Evolutionary conservation across 148 eudicot genomes (phyloP).

Genomic region (Arbutus unedo): DNA sequence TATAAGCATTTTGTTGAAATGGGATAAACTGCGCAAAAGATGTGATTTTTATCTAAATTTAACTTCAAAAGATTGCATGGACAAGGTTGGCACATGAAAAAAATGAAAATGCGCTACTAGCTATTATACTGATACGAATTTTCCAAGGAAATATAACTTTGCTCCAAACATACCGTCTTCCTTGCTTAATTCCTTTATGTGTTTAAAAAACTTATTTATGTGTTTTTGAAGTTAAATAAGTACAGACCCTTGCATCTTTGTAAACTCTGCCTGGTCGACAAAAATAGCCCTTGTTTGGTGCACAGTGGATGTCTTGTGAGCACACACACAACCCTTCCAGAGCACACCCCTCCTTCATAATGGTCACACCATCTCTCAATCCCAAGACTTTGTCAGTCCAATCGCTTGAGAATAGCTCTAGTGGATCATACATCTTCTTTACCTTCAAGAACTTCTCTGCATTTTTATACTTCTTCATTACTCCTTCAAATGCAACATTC

Average conservation of each 20-base stretch:
- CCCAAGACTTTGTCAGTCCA: slow-evolving; percentile 82
- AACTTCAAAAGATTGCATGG: too few species aligned
- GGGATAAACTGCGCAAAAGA: too few species aligned
- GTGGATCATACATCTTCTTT: slow-evolving; percentile 61
- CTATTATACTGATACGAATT: background rate
- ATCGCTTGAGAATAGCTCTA: slow-evolving; percentile 62
- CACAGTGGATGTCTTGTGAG: slow-evolving; percentile 63
- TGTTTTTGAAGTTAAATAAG: background rate
- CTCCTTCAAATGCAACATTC: slow-evolving; percentile 64
- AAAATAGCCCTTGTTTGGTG: slow-evolving; percentile 58
- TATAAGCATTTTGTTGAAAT: too few species aligned
- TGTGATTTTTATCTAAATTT: too few species aligned
- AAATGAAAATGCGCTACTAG: background rate
- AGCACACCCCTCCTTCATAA: slow-evolving; percentile 61
- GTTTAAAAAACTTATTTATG: background rate
- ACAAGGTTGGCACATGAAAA: too few species aligned
- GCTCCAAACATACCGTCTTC: background rate
- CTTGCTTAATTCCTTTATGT: background rate
- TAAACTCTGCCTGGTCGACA: slow-evolving; percentile 64
- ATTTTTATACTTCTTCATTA: slow-evolving; percentile 47
- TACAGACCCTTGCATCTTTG: slow-evolving; percentile 67
- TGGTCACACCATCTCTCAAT: slow-evolving; percentile 33
- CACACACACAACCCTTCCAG: slow-evolving; percentile 84
- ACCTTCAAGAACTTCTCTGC: slow-evolving; percentile 43
- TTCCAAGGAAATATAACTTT: background rate